These are phyloP conservation scores for Ammopiptanthus mongolicus DNA, from an alignment of 306 rosid genomes.

Conservation along the genomic window DNA sequence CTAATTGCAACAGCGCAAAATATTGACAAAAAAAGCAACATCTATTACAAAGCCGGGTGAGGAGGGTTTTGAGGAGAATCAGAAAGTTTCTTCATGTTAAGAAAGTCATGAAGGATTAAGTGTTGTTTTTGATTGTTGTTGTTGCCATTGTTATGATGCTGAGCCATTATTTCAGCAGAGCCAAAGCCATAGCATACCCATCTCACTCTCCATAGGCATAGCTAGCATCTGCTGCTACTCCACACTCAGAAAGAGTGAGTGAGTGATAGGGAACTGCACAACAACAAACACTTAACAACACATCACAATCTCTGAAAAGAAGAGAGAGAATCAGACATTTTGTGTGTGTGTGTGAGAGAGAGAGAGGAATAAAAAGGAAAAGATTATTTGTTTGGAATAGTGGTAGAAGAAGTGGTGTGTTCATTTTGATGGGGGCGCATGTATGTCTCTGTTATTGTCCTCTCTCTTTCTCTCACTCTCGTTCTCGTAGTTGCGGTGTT, in stretches of 20 bases:
- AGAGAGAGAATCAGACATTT: not conserved
- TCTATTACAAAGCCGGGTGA: too few species aligned
- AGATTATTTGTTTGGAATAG: too few species aligned
- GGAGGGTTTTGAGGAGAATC: slow-evolving; percentile 44
- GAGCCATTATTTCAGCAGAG: slow-evolving; percentile 61
- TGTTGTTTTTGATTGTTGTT: slow-evolving; percentile 26
- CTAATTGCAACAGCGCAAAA: too few species aligned
- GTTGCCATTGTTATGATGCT: slow-evolving; percentile 29
- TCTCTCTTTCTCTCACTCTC: not conserved
- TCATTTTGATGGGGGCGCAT: too few species aligned
- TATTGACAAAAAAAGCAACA: too few species aligned
- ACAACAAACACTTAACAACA: not conserved
- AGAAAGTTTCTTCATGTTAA: slow-evolving; percentile 66
- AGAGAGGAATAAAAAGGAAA: slow-evolving; percentile 34
- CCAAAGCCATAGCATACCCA: slow-evolving; percentile 40
- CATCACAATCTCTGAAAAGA: slow-evolving; percentile 46
- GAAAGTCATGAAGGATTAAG: slow-evolving; percentile 69
- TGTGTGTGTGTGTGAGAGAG: too few species aligned
- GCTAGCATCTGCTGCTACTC: not conserved
- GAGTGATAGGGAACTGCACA: not conserved
- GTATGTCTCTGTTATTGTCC: too few species aligned
- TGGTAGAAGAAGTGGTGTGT: too few species aligned
- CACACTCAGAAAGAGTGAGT: not conserved
- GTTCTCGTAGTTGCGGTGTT: too few species aligned
- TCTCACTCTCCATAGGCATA: slow-evolving; percentile 29